Conservation (phyloP, 1,284 basidiomycete genomes). For the Cerioporus squamosus region DNA sequence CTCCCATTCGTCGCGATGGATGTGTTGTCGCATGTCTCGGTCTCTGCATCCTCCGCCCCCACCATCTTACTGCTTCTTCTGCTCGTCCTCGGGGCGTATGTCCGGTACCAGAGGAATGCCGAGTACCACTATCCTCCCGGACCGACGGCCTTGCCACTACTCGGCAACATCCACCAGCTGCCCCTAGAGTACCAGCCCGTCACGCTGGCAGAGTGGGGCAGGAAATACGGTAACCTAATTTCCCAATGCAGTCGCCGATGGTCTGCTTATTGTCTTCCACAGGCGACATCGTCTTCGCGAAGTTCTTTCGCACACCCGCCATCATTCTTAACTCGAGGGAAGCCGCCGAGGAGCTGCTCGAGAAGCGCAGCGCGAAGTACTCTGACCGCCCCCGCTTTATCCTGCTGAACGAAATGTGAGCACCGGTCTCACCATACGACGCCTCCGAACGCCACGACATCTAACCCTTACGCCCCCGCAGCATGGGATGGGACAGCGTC, state of each 20-base stretch:
- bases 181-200: constrained; percentile 24
- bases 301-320: constrained; percentile 37
- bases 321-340: constrained; percentile 41
- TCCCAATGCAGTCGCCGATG: too few species aligned
- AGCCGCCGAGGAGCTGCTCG: constrained; percentile 42
- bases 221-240: constrained; percentile 19
- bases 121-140: constrained; percentile 24
- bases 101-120: constrained; percentile 2
- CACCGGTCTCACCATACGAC: background rate
- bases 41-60: constrained; percentile 1
- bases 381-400: constrained; percentile 40
- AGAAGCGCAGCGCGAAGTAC: constrained; percentile 43
- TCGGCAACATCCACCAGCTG: constrained; percentile 30
- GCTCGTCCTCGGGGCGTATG: constrained; percentile 5
- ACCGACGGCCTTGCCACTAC: constrained; percentile 22
- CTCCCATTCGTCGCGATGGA: constrained; percentile 3
- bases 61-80: constrained; percentile 4
- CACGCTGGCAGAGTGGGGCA: constrained; percentile 27
- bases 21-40: constrained; percentile 1
- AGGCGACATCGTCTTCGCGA: constrained; percentile 44
- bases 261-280: background rate
- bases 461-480: constrained; percentile 3
- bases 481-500: constrained; percentile 31
- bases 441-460: background rate
- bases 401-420: constrained; percentile 34